Evolutionary conservation across 2,329 filamentous ascomycete genomes (phyloP), one percentile per base, ranked within the genome.

Genomic region (Penicillium capsulatum): DNA sequence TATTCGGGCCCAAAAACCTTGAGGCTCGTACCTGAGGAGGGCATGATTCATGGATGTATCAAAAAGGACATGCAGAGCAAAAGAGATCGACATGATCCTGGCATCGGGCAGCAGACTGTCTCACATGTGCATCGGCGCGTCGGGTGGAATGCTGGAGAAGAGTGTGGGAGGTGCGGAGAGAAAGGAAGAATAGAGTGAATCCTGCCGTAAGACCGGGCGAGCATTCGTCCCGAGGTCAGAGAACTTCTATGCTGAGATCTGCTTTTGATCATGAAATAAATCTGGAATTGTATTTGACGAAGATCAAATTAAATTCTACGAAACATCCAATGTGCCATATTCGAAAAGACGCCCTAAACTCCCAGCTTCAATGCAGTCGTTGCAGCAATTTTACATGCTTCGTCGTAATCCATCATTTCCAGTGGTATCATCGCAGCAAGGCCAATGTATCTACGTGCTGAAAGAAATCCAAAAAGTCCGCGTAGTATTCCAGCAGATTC

Each of bases 371-470:
- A 43, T 46, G 43, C 43, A 42, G 31, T 32, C 24, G 28, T 41
- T 19, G 27, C 13, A 36, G 28, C 38, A 45, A 41, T 36, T 36
- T 41, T 38, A 41, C 30, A 40, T 43, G 40, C 37, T 38, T 40
- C 38, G 22, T 44, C 40, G 26, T 41, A 32, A 24, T 36, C 14
- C 15, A 33, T 27, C 29, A 20, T 13, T 17, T 36, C 20, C 31
- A 15, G 38, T 50, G 47, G 47, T 50, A 50, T 50, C 47, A 47
- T 47, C 38, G 42, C 31, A 40, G 31, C 22, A 34, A 40, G 36
- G 31, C 19, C 39, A 33, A 28, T 28, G 35, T 46, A 44, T 48
- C 16, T 42, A 40, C 42, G 32, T 15, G 33, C 26, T 32, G 30
- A 38, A 40, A 31, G n/a, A 34, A 32, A 37, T 16, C 8, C 9